phyloP scores from a whole-genome alignment of 148 eudicot species.

The Bassia scoparia region DNA sequence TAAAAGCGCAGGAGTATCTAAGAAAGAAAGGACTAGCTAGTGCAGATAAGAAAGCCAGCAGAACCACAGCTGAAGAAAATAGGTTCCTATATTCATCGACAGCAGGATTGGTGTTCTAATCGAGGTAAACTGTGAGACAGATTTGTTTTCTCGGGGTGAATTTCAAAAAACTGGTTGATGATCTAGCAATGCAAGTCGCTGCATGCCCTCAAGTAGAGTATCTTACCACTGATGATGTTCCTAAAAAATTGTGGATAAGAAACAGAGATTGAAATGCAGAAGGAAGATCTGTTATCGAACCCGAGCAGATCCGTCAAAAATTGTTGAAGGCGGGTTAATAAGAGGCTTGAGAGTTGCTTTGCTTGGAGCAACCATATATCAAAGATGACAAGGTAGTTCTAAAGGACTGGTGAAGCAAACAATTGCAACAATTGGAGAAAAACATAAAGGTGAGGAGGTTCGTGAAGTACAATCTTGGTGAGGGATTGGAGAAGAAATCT shows the following conservation, averaged over 20 bases:
- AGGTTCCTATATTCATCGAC: constrained; percentile 89
- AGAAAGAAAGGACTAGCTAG: constrained; percentile 91
- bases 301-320: constrained; percentile 83
- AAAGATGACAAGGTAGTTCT: constrained; percentile 84
- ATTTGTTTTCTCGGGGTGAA: constrained; percentile 91
- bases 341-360: constrained; percentile 92
- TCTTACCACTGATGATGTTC: constrained; percentile 72
- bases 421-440: constrained; percentile 84
- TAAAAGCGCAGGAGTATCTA: constrained; percentile 80
- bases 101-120: constrained; percentile 81
- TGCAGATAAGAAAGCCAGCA: constrained; percentile 89
- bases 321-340: constrained; percentile 82
- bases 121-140: constrained; percentile 94
- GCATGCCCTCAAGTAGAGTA: constrained; percentile 95
- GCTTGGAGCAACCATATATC: constrained; percentile 92
- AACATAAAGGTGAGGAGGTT: constrained; percentile 88
- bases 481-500: constrained; percentile 84
- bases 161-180: constrained; percentile 80
- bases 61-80: constrained; percentile 94
- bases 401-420: constrained; percentile 90
- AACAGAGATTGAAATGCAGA: constrained; percentile 85
- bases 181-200: constrained; percentile 98
- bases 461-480: constrained; percentile 75
- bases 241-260: constrained; percentile 61
- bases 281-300: constrained; percentile 84